Base-by-base conservation (phyloP, 768 basidiomycete genomes). In the Tulasnella sp. region DNA sequence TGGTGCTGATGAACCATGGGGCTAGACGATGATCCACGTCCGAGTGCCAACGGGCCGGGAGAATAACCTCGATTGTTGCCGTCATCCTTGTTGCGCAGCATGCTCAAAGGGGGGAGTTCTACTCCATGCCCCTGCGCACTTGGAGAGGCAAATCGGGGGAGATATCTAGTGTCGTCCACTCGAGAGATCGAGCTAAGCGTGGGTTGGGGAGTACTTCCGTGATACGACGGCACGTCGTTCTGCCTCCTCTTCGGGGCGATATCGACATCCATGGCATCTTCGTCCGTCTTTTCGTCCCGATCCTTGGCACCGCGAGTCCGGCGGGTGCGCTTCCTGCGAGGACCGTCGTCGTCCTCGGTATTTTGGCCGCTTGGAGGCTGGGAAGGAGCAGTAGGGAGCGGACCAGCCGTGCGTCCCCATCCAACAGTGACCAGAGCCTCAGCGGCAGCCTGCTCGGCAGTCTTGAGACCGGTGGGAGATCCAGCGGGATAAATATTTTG, bases 381-480 rank as follows among this genome's bases (percentile, higher is more conserved):
- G 27, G 27, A 7, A 25, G 34, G 55, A 39, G 32, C 15, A 42
- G n/a, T n/a, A n/a, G n/a, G n/a, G n/a, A n/a, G 41, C n/a, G 55
- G 50, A 31, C 50, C 37, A 7, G 60, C 68, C 50, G 56, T 34
- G 19, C 48, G 32, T 23, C 60, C 60, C 31, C 86, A 78, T 29
- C 86, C 84, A 32, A 91, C 86, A 45, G 85, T 82, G 41, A 90
- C 87, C 41, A 92, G 80, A 2, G 86, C 83, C 70, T 91, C 89
- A 9, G 89, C 89, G 1, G 89, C 89, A 35, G 87, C 87, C 66
- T 89, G 86, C 67, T 92, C 89, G 9, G 83, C 77, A 74, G 87
- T 77, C 27, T 43, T 49, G 25, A 54, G 34, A 29, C 52, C 39
- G 17, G 52, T 25, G 1, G 34, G 43, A 49, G 34, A 35, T 21